Conservation (phyloP, 495 filamentous ascomycete species). For the Aspergillus carlsbadensis region DNA sequence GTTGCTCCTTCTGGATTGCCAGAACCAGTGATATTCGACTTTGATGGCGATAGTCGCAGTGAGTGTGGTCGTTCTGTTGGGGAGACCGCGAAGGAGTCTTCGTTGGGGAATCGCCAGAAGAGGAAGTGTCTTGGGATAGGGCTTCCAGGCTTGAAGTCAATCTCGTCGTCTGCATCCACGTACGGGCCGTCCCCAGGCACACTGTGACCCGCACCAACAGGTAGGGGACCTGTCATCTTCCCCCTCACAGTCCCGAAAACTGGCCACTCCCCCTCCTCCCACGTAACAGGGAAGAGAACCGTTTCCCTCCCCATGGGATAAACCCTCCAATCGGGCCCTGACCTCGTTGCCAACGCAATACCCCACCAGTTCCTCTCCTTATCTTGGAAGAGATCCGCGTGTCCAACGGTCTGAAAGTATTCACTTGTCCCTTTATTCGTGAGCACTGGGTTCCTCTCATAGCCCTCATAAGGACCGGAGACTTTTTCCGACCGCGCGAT, state of each 20-base stretch:
- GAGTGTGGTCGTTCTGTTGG: constrained; percentile 11
- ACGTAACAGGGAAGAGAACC: constrained; percentile 52
- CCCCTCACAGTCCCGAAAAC: constrained; percentile 28
- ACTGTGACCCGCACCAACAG: not conserved
- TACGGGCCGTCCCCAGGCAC: constrained; percentile 10
- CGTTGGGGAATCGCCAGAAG: constrained; percentile 15
- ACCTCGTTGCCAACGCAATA: constrained; percentile 45
- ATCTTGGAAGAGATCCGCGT: constrained; percentile 41
- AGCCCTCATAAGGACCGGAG: constrained; percentile 50
- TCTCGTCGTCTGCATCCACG: constrained; percentile 15
- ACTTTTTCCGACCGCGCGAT: constrained; percentile 53
- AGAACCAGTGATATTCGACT: constrained; percentile 5
- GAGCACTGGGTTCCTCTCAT: constrained; percentile 25
- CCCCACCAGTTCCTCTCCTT: constrained; percentile 51
- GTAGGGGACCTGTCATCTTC: constrained; percentile 8
- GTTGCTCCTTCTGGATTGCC: not conserved
- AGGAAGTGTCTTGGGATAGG: constrained; percentile 18
- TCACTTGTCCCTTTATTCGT: constrained; percentile 19
- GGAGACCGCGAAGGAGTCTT: constrained; percentile 15
- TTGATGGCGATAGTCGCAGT: constrained; percentile 13
- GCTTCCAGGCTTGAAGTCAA: constrained; percentile 19
- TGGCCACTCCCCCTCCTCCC: constrained; percentile 33
- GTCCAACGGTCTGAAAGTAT: constrained; percentile 27
- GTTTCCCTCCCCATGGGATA: constrained; percentile 63
- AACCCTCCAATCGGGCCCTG: constrained; percentile 27